Percentiles rank a stretch among this genome's conserved stretches.
phyloP scores from a whole-genome alignment of 2,329 filamentous ascomycete species.

The Cladophialophora bantiana region DNA sequence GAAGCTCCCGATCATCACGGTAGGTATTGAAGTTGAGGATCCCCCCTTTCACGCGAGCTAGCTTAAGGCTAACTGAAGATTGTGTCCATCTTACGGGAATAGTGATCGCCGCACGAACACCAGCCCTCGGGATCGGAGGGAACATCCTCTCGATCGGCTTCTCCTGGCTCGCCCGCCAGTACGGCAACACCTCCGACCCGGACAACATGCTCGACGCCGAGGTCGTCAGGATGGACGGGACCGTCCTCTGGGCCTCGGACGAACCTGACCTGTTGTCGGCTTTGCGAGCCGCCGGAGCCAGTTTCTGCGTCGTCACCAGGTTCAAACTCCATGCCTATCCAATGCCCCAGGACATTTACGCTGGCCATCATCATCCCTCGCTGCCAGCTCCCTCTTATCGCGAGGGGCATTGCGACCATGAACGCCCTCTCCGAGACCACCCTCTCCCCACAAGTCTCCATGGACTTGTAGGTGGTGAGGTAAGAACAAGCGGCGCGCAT shows the following conservation, averaged over 20 bases:
- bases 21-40: constrained; percentile 22
- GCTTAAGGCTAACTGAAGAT: background rate
- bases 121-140: constrained; percentile 50
- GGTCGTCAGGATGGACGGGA: constrained; percentile 48
- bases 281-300: constrained; percentile 49
- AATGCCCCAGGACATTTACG: constrained; percentile 25
- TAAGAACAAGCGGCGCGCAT: constrained; percentile 22
- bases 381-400: constrained; percentile 17
- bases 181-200: constrained; percentile 50
- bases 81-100: background rate
- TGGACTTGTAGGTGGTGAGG: constrained; percentile 28
- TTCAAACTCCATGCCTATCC: constrained; percentile 30
- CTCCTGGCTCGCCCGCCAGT: constrained; percentile 49
- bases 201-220: constrained; percentile 51
- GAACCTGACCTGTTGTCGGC: constrained; percentile 53
- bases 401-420: constrained; percentile 24
- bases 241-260: constrained; percentile 47
- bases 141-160: constrained; percentile 48
- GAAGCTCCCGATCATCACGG: constrained; percentile 46
- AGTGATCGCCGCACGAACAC: constrained; percentile 48
- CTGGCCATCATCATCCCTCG: constrained; percentile 30
- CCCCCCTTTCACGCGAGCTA: background rate
- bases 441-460: constrained; percentile 10
- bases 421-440: constrained; percentile 4
- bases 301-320: constrained; percentile 33